Evolutionary conservation across 495 filamentous ascomycete genomes (phyloP).

Genomic region (Xylaria curta): DNA sequence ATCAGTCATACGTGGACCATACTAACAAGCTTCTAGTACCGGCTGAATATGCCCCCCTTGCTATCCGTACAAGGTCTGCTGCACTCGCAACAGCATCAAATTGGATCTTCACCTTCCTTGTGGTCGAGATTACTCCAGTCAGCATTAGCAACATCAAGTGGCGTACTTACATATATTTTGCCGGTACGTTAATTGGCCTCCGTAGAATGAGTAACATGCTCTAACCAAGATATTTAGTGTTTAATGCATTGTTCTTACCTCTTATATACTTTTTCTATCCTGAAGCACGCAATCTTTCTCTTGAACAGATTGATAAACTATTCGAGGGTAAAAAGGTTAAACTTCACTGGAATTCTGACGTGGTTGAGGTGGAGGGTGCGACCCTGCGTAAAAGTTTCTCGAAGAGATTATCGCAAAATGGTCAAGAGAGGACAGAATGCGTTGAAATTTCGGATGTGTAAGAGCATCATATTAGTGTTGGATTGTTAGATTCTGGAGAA

Average conservation of each 20-base stretch:
- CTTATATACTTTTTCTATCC: conserved; percentile 69
- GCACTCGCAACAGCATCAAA: conserved; percentile 69
- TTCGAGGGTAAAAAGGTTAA: conserved; percentile 48
- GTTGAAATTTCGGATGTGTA: background rate
- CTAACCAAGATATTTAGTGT: conserved; percentile 37
- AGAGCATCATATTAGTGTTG: background rate
- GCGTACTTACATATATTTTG: conserved; percentile 58
- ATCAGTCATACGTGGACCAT: conserved; percentile 28
- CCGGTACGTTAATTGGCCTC: conserved; percentile 23
- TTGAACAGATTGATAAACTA: conserved; percentile 58
- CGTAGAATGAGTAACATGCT: background rate
- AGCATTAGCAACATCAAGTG: conserved; percentile 55
- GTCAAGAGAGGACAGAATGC: background rate
- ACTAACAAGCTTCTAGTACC: conserved; percentile 36
- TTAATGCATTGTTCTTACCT: conserved; percentile 65
- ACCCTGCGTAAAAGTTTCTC: background rate
- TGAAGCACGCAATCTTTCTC: conserved; percentile 60
- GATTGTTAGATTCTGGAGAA: background rate
- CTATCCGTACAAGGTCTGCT: conserved; percentile 68
- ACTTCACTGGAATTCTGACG: conserved; percentile 7
- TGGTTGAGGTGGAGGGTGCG: background rate
- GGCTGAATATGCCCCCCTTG: conserved; percentile 70
- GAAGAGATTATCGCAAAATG: background rate
- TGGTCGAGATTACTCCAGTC: conserved; percentile 58
- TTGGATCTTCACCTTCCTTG: conserved; percentile 58